Evolutionary conservation across 768 basidiomycete species (phyloP), one percentile per base, ranked within the genome.

Genomic region (Panus rudis): DNA sequence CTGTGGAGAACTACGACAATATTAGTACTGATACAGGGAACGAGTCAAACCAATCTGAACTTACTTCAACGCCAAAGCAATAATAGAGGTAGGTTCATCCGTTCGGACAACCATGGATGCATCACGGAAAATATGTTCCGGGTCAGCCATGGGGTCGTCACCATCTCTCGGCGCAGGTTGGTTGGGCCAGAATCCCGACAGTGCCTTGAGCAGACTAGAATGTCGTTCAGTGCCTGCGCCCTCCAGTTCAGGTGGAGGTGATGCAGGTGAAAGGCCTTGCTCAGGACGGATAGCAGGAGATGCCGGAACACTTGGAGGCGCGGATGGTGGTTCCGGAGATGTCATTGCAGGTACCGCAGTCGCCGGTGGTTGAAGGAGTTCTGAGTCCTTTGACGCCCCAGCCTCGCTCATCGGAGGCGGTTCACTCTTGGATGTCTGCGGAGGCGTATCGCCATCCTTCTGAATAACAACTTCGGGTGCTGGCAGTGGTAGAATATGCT

Each of bases 21-120:
- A 41, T 1, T 28, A 56, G 47, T 22, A 55, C 48, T 26, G 30
- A 43, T 43, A 13, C n/a, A 11, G 42, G 28, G 23, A 13, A 37
- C 31, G 2, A 24, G 21, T 17, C 28, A 41, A 16, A 16, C 17
- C n/a, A 23, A 12, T 38, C 39, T 13, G 32, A 6, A 63, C 78
- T 54, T 55, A 91, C 90, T 85, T 89, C 38, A 99, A 65, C 4
- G 92, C 90, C 44, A 97, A 80, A 6, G 96, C 93, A 50, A 98
- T 92, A 56, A 98, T 96, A 14, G 94, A 97, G 0, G 93, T 96
- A 2, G 94, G 96, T 57, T 99, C 96, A 60, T 97, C 92, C 16
- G 92, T 92, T 16, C 94, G 77, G 16, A 99, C 85, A 39, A 97
- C 82, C 78, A 98, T 93, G 2, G 85, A 82, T 13, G 90, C 92